phyloP scores from a whole-genome alignment of 257 asterid genomes.

The Ilex aquifolium region DNA sequence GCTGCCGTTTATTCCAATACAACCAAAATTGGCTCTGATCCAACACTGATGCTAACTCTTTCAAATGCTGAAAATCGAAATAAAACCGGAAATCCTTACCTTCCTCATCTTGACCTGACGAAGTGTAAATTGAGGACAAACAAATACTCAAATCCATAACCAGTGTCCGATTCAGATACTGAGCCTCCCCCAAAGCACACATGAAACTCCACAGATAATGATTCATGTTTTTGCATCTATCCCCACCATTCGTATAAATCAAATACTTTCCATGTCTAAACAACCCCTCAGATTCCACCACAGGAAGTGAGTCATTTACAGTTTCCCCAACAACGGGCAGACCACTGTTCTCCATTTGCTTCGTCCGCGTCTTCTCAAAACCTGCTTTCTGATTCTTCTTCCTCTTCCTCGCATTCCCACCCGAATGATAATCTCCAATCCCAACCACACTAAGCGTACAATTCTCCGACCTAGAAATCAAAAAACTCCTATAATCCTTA shows the following conservation, averaged over 20 bases:
- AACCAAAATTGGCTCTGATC: constrained; percentile 73
- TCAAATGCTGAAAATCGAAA: constrained; percentile 78
- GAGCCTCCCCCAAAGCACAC: constrained; percentile 91
- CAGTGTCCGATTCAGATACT: constrained; percentile 78
- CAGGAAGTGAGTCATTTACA: constrained; percentile 48
- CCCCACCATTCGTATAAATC: constrained; percentile 75
- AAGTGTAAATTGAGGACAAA: constrained; percentile 60
- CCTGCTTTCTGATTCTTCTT: constrained; percentile 37
- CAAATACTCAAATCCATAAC: constrained; percentile 76
- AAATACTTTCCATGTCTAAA: constrained; percentile 63
- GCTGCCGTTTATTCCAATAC: constrained; percentile 55
- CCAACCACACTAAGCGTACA: constrained; percentile 58
- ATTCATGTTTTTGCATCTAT: constrained; percentile 77
- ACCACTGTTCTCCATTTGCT: constrained; percentile 28
- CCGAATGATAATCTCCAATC: constrained; percentile 83
- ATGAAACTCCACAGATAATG: constrained; percentile 78
- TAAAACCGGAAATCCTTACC: constrained; percentile 81
- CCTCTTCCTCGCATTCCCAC: constrained; percentile 75
- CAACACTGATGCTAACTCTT: constrained; percentile 55
- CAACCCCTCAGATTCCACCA: constrained; percentile 50
- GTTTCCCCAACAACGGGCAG: constrained; percentile 59
- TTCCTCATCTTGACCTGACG: constrained; percentile 64
- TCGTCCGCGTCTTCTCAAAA: constrained; percentile 52
- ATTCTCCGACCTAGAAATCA: constrained; percentile 41
- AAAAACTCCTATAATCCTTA: constrained; percentile 71